Conservation (phyloP, 2,329 filamentous ascomycete genomes). For the Colletotrichum sp. region DNA sequence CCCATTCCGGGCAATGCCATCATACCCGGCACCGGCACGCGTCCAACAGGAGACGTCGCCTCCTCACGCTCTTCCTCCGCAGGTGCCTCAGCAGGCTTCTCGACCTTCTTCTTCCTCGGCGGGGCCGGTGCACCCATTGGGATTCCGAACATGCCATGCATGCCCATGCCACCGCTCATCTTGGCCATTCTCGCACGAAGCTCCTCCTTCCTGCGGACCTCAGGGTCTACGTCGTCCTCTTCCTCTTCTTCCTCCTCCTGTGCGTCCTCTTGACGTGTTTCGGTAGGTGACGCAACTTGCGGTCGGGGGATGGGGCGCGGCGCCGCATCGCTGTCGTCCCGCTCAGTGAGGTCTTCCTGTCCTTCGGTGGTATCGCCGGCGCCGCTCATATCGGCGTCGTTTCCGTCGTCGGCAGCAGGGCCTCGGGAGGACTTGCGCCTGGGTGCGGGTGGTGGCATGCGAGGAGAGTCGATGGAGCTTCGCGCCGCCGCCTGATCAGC, state of each 20-base stretch:
- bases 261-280: slow-evolving; percentile 36
- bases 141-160: slow-evolving; percentile 92
- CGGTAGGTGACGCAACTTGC: slow-evolving; percentile 39
- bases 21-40: slow-evolving; percentile 60
- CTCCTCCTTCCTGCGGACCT: slow-evolving; percentile 84
- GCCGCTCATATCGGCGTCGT: slow-evolving; percentile 69
- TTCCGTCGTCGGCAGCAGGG: slow-evolving; percentile 56
- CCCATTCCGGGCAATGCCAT: slow-evolving; percentile 78
- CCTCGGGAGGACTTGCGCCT: slow-evolving; percentile 59
- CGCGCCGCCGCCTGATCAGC: slow-evolving; percentile 53
- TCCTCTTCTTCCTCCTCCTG: slow-evolving; percentile 67
- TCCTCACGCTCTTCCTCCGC: slow-evolving; percentile 47
- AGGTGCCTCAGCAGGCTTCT: slow-evolving; percentile 38
- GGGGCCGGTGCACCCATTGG: slow-evolving; percentile 57
- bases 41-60: slow-evolving; percentile 43
- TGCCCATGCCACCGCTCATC: slow-evolving; percentile 97
- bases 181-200: slow-evolving; percentile 96
- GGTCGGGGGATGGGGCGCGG: slow-evolving; percentile 39
- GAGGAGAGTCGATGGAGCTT: slow-evolving; percentile 54
- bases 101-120: slow-evolving; percentile 62
- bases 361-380: slow-evolving; percentile 69
- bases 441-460: slow-evolving; percentile 43
- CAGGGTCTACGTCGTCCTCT: slow-evolving; percentile 87
- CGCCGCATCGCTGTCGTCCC: slow-evolving; percentile 75
- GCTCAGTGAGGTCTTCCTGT: slow-evolving; percentile 66